phyloP scores from a whole-genome alignment of 257 asterid species.

The Fraxinus americana region DNA sequence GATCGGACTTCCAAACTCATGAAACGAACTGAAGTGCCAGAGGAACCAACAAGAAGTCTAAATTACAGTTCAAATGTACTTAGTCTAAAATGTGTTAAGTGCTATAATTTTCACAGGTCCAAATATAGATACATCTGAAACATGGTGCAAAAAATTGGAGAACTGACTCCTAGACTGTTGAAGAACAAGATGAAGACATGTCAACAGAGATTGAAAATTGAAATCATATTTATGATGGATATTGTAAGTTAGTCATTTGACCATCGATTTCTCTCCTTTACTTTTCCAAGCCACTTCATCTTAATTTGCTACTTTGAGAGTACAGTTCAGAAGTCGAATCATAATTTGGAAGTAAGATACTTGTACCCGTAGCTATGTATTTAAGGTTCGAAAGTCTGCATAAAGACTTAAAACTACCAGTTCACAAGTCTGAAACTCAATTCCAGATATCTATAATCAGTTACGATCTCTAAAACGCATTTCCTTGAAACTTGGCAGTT shows the following conservation, averaged over 20 bases:
- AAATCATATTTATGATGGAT: background rate
- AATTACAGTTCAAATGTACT: background rate
- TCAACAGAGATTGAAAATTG: no score
- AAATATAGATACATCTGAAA: background rate
- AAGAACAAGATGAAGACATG: background rate
- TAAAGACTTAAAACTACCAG: no score
- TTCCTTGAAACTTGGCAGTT: no score
- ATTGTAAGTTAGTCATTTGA: background rate
- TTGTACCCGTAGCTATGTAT: no score
- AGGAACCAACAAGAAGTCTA: background rate
- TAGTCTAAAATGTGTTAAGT: background rate
- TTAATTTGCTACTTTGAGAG: no score
- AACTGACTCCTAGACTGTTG: background rate
- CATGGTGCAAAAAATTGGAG: background rate
- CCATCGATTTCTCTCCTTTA: background rate
- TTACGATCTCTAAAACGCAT: no score
- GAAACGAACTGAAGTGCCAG: no score
- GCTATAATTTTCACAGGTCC: background rate
- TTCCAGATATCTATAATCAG: no score
- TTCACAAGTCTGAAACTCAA: no score
- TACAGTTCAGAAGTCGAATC: no score
- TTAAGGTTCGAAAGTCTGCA: no score
- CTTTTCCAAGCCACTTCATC: background rate
- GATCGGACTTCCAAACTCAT: background rate
- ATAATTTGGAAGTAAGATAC: no score